phyloP scores from a whole-genome alignment of 1,284 basidiomycete species.

The Bondarzewia mesenterica region DNA sequence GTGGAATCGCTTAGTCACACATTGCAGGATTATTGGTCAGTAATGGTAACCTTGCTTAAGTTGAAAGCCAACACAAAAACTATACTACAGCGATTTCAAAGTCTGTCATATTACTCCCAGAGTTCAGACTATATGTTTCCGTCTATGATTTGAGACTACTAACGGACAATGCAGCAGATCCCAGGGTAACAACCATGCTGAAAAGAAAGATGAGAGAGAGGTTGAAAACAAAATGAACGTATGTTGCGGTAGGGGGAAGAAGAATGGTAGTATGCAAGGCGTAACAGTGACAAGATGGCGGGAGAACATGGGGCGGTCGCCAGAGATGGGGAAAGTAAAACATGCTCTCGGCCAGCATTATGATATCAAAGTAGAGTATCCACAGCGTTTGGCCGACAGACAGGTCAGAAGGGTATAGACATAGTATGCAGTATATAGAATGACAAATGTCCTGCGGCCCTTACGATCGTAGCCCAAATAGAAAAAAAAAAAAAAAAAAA shows the following conservation, averaged over 20 bases:
- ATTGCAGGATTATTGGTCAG: no score
- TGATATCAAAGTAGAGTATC: slow-evolving; percentile 6
- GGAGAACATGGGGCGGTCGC: neutral
- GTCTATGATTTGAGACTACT: neutral
- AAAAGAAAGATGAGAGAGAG: neutral
- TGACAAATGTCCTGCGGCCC: neutral
- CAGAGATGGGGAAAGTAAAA: neutral
- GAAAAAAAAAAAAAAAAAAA: neutral
- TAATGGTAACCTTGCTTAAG: no score
- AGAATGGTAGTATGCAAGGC: neutral
- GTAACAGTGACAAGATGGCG: neutral
- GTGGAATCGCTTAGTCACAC: no score
- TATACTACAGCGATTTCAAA: neutral
- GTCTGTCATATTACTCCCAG: neutral
- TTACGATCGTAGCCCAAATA: neutral
- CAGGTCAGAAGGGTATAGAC: slow-evolving; percentile 10
- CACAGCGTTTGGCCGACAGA: neutral
- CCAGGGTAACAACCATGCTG: neutral
- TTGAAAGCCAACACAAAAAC: no score
- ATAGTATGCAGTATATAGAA: slow-evolving; percentile 8
- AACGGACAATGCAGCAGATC: neutral
- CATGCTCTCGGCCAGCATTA: slow-evolving; percentile 4
- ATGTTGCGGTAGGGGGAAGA: no score
- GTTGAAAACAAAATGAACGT: neutral
- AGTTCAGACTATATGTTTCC: neutral